phyloP scores from a whole-genome alignment of 2,329 filamentous ascomycete species.

The Aspergillus arachidicola region DNA sequence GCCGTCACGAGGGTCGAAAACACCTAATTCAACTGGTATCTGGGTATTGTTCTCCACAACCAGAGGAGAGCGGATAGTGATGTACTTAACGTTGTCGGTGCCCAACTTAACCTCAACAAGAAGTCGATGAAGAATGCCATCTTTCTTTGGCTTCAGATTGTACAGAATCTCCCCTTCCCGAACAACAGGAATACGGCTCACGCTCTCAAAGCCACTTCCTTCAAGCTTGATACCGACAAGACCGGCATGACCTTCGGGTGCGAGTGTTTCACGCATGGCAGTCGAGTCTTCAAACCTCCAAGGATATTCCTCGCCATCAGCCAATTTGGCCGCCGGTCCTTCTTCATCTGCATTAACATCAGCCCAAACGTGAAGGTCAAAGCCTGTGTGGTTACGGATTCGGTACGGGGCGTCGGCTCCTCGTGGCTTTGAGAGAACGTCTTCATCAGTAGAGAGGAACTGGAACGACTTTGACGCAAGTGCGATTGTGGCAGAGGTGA shows the following conservation, averaged over 20 bases:
- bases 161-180: conserved; percentile 94
- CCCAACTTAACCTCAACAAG: conserved; percentile 90
- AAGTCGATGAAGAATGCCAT: conserved; percentile 82
- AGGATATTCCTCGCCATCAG: conserved; percentile 85
- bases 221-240: conserved; percentile 83
- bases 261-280: conserved; percentile 90
- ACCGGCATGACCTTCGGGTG: conserved; percentile 78
- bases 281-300: conserved; percentile 98
- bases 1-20: conserved; percentile 84
- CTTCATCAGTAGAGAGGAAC: conserved; percentile 84
- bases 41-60: conserved; percentile 95
- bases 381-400: conserved; percentile 94
- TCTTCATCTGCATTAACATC: conserved; percentile 71
- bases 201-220: conserved; percentile 88
- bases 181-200: conserved; percentile 85
- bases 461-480: conserved; percentile 89
- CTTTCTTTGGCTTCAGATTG: conserved; percentile 82
- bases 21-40: conserved; percentile 89
- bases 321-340: conserved; percentile 70
- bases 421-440: conserved; percentile 89
- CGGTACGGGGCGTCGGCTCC: conserved; percentile 90
- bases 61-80: conserved; percentile 89
- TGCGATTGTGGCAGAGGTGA: conserved; percentile 92
- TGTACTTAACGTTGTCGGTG: conserved; percentile 96
- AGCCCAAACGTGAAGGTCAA: conserved; percentile 81